Percentiles rank a stretch among this genome's conserved stretches.
Conservation (phyloP, 371 early-diverging fungal species). For the Mortierella sp. region DNA sequence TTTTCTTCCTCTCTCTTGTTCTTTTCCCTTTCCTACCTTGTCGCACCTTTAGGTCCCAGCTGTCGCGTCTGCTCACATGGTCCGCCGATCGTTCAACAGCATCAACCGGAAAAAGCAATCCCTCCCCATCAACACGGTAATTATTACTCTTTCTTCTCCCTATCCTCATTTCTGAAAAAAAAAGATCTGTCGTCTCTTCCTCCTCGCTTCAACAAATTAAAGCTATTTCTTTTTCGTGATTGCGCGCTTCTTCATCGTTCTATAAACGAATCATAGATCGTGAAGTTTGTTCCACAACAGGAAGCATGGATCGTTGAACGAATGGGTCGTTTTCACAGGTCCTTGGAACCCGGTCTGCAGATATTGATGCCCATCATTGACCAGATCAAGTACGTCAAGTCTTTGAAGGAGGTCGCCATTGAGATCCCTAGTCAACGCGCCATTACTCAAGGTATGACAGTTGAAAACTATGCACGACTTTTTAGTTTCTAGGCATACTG, state of each 20-base stretch:
- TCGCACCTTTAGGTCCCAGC: neutral
- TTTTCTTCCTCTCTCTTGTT: neutral
- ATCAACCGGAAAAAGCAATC: slow-evolving; percentile 10
- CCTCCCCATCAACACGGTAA: slow-evolving; percentile 41
- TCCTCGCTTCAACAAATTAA: neutral
- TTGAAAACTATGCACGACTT: neutral
- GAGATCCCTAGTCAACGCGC: slow-evolving; percentile 96
- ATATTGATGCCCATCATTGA: slow-evolving; percentile 92
- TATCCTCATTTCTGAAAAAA: neutral
- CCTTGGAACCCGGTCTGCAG: slow-evolving; percentile 93
- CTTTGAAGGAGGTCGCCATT: slow-evolving; percentile 94
- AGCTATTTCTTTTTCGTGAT: neutral
- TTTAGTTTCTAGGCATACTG: neutral
- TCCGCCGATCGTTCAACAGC: slow-evolving; percentile 7
- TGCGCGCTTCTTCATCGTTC: neutral
- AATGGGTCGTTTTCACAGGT: slow-evolving; percentile 87
- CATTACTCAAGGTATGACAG: slow-evolving; percentile 85
- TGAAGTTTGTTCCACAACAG: slow-evolving; percentile 98
- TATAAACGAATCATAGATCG: slow-evolving; percentile 61
- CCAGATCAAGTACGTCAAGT: slow-evolving; percentile 91
- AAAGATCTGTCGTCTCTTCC: neutral
- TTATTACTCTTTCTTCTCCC: neutral
- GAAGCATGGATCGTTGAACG: slow-evolving; percentile 96
- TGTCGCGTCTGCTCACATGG: neutral
- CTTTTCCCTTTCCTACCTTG: neutral